phyloP scores from a whole-genome alignment of 1,284 basidiomycete species.

The Chalciporus sp. region DNA sequence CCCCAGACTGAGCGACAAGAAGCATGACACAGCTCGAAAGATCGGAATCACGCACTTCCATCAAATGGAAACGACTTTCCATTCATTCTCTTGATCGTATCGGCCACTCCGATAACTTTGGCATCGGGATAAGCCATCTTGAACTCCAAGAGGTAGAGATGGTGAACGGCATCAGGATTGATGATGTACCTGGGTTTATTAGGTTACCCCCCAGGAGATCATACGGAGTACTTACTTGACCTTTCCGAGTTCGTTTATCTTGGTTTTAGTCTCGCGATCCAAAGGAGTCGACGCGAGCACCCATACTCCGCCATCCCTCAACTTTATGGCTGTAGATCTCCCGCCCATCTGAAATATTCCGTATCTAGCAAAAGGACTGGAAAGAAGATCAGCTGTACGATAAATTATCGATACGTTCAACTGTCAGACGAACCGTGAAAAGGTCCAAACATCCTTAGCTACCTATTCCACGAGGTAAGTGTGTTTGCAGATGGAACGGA shows the following conservation, averaged over 20 bases:
- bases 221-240: conserved; percentile 56
- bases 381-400: conserved; percentile 10
- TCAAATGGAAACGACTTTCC: conserved; percentile 53
- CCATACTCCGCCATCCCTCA: conserved; percentile 77
- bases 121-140: conserved; percentile 79
- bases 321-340: conserved; percentile 80
- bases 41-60: conserved; percentile 52
- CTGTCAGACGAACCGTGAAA: conserved; percentile 58
- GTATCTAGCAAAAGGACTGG: conserved; percentile 70
- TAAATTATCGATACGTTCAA: not conserved
- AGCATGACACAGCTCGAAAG: not conserved
- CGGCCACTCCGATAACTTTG: conserved; percentile 69
- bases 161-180: conserved; percentile 64
- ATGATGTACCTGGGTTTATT: conserved; percentile 58
- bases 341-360: conserved; percentile 77
- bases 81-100: conserved; percentile 46
- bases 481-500: not conserved
- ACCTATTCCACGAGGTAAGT: conserved; percentile 41
- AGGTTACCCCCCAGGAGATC: not conserved
- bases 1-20: conserved; percentile 56
- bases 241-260: conserved; percentile 73
- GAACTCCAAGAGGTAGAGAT: conserved; percentile 69
- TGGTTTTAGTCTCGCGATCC: conserved; percentile 70
- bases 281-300: conserved; percentile 86
- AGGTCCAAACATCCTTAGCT: conserved; percentile 66